Evolutionary conservation across 2,329 filamentous ascomycete genomes (phyloP).

Genomic region (Paecilomyces dactylethromorphus): DNA sequence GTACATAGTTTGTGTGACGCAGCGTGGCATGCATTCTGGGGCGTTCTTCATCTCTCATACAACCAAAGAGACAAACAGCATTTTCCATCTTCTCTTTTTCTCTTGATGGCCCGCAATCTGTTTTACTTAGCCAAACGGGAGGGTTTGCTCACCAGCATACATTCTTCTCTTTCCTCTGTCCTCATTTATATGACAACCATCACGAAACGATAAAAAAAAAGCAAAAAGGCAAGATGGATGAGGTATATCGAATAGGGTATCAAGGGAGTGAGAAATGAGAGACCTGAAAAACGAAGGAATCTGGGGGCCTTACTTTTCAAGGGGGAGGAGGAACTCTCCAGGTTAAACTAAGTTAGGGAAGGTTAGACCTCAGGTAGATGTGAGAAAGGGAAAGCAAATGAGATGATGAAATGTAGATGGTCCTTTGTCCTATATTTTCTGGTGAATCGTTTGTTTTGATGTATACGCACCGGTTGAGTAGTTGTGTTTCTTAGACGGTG

Average conservation of each 20-base stretch:
- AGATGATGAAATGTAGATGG: neutral
- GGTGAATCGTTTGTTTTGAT: too few relatives aligned
- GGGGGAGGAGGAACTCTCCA: neutral
- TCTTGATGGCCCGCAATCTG: conserved; percentile 10
- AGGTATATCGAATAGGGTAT: neutral
- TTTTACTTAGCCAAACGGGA: neutral
- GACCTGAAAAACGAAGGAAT: neutral
- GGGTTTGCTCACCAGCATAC: neutral
- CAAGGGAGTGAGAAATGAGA: neutral
- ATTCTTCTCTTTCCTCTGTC: neutral
- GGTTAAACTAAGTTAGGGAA: neutral
- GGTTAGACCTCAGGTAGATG: neutral
- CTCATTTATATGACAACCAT: neutral
- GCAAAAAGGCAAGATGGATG: neutral
- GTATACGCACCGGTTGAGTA: too few relatives aligned
- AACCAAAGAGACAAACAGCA: neutral
- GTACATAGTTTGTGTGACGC: neutral
- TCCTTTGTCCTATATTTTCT: neutral
- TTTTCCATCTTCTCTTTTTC: conserved; percentile 1
- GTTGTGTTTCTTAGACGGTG: too few relatives aligned
- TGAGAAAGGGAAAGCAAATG: neutral
- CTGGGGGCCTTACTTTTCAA: neutral
- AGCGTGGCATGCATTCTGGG: neutral
- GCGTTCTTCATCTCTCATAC: neutral
- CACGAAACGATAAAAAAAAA: neutral